Evolutionary conservation across 192 early-diverging fungal species (phyloP).

Genomic region (Linnemannia elongata): DNA sequence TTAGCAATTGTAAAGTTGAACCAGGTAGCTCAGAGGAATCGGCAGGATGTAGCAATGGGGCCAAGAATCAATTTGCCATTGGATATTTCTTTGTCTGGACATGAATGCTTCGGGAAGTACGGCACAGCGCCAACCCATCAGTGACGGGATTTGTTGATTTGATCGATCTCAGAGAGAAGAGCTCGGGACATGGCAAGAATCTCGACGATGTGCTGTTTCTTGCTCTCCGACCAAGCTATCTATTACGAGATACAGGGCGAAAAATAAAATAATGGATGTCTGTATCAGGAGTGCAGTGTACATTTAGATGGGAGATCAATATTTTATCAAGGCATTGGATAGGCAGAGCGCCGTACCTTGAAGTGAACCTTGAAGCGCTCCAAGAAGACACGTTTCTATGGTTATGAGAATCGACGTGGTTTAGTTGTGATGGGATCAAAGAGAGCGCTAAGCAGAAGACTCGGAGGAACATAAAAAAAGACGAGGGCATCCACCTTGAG

Average conservation of each 20-base stretch:
- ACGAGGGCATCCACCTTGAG: conserved; percentile 29
- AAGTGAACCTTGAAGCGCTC: conserved; percentile 49
- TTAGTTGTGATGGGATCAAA: not conserved
- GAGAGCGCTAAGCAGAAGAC: not conserved
- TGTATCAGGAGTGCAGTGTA: not conserved
- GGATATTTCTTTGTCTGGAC: no score
- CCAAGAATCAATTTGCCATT: no score
- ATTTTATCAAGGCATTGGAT: not conserved
- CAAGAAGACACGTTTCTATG: conserved; percentile 28
- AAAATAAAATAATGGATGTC: no score
- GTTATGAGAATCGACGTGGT: not conserved
- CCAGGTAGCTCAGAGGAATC: no score
- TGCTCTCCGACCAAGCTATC: conserved; percentile 31
- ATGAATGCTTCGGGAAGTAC: no score
- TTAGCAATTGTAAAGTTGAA: no score
- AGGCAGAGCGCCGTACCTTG: conserved; percentile 14
- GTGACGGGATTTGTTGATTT: not conserved
- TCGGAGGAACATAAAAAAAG: no score
- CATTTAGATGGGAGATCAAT: not conserved
- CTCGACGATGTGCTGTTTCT: conserved; percentile 17
- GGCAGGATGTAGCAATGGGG: no score
- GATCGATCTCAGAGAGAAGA: conserved; percentile 24
- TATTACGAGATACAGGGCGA: not conserved
- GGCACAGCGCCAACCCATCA: no score
- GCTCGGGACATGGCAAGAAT: conserved; percentile 30